Base-by-base conservation (phyloP, 257 asterid species). In the Thymus quinquecostatus region DNA sequence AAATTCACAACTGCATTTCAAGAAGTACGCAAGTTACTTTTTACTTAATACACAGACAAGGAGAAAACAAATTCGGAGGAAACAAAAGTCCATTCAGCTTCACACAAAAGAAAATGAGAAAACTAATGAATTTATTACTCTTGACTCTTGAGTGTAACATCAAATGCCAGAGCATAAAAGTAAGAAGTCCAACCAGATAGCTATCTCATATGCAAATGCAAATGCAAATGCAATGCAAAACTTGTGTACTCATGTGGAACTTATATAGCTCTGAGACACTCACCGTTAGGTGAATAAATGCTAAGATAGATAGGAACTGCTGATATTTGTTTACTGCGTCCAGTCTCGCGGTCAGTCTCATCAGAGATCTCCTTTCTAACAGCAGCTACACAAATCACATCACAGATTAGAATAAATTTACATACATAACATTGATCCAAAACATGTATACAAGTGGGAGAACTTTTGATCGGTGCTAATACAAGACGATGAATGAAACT, bases 341-440 rank as follows among this genome's bases (percentile, higher is more conserved):
- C 92, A 3, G 95, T 89, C 82, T 87, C 92, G 45, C 95, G 79
- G 68, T 89, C 95, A 28, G 96, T 89, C 82, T 89, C 96, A 72
- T 87, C 96, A 44, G 89, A 29, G 27, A 89, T 87, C 85, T 89
- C 95, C 79, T 81, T 81, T 78, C 92, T 80, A 51, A 83, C 95
- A 76, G 90, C 85, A 82, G 82, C 96, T 87, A 78, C 64, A 74
- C 51, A 71, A 54, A 75, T 44, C 68, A 64, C 50, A 21, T 48
- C 55, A 71, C 27, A n/a, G n/a, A 4, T 65, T n/a, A 11, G 49
- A 33, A 55, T 56, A 64, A 59, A 8, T 60, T 27, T 40, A 30
- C 36, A 38, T 55, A 30, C 11, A 56, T 28, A 55, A 54, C 36
- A 28, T 55, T 38, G 6, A 7, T 64, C n/a, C 30, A 14, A 40